Base-by-base conservation (phyloP, 176 grass and related monocot genomes). In the Lolium perenne region DNA sequence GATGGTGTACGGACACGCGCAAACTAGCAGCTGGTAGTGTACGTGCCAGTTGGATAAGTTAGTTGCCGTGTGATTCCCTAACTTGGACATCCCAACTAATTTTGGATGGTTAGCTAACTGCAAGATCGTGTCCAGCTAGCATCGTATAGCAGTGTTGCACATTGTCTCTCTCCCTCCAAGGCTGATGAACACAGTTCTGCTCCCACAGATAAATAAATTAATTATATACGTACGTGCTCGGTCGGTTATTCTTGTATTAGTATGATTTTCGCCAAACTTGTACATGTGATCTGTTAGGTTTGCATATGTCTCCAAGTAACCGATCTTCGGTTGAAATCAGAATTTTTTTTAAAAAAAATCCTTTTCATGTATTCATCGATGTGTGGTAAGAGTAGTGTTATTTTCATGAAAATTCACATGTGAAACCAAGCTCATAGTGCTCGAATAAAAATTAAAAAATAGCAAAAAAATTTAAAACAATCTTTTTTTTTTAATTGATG, bases 1-100 rank as follows among this genome's bases (percentile, higher is more conserved):
- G 47, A 10, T 22, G 22, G 15, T 14, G 72, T 75, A 75, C 72
- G 72, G 46, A 74, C 45, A 74, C 45, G n/a, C 45, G 4, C n/a
- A 25, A 74, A 45, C 45, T 22, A 74, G n/a, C 18, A 71, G 38
- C 70, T 13, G 21, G 6, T 4, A 40, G 20, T 74, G 43, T 74
- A 74, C 71, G 43, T 26, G 22, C 72, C 72, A 51, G 72, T 47
- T 75, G 72, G 72, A 2, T 53, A 26, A 75, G 23, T 75, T 74
- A 48, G 71, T 26, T 74, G 71, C 71, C 71, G 71, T 74, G 13
- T 13, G 72, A 53, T 75, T 51, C 72, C 72, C 25, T 53, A 29
- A 75, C 26, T 76, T 38, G 74, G 74, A 76, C 74, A 11, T 32
- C 23, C 25, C 49, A 76, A 76, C 49, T 76, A 54, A 55, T 76